Percentiles rank a stretch among this genome's conserved stretches.
These are phyloP conservation scores for Leptographium wingfieldii DNA, from an alignment of 2,329 filamentous ascomycete species.

Conservation along the genomic window DNA sequence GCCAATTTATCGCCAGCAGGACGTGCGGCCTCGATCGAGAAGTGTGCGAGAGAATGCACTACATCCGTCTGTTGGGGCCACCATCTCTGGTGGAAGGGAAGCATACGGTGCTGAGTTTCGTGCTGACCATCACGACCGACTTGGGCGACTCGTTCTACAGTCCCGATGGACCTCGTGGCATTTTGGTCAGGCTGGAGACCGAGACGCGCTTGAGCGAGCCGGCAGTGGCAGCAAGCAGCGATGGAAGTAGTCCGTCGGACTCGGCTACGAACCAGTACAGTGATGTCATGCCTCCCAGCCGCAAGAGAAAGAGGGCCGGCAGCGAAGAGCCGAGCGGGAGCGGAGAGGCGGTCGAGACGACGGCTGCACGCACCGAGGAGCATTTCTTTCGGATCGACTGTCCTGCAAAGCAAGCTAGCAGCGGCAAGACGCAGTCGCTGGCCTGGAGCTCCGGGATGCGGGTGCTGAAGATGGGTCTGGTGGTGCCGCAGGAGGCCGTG, in stretches of 20 bases:
- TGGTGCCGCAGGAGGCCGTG: conserved; percentile 10
- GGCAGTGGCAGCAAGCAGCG: not conserved
- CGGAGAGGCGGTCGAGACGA: not conserved
- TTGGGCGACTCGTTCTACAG: conserved; percentile 41
- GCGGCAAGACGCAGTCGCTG: conserved; percentile 1
- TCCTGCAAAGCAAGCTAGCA: not conserved
- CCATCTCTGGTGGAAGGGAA: conserved; percentile 23
- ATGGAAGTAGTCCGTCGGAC: not conserved
- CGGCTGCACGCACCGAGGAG: not conserved
- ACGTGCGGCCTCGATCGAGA: not conserved
- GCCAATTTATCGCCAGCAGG: not conserved
- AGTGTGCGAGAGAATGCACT: conserved; percentile 32
- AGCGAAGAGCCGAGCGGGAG: not conserved
- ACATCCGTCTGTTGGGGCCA: conserved; percentile 40
- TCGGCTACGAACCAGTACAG: no score
- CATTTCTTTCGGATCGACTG: conserved; percentile 1
- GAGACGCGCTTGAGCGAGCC: not conserved
- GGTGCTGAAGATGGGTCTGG: conserved; percentile 23
- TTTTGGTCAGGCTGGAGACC: conserved; percentile 21
- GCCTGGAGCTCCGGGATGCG: conserved; percentile 22
- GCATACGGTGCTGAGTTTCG: conserved; percentile 25
- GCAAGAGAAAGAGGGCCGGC: not conserved
- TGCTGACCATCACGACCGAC: conserved; percentile 45
- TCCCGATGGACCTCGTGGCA: conserved; percentile 29
- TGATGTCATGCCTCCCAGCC: not conserved